Conservation (phyloP, 805 yeast species). For the Kazachstania martiniae region DNA sequence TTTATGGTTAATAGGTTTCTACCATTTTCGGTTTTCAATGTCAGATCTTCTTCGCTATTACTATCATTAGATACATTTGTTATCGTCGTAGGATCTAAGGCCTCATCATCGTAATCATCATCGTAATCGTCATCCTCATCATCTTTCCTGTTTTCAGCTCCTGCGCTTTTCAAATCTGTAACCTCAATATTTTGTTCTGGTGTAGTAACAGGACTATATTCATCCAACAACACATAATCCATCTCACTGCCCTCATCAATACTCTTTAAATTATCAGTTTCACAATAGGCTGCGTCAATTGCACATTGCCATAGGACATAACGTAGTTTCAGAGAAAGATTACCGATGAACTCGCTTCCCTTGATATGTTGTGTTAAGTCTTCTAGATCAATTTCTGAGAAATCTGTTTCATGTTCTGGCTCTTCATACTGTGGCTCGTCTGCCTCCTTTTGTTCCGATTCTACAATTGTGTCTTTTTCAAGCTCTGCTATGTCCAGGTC, state of each 20-base stretch:
- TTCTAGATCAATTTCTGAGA: conserved; percentile 31
- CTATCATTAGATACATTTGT: background rate
- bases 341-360: conserved; percentile 38
- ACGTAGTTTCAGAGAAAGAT: conserved; percentile 53
- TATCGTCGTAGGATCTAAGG: conserved; percentile 5
- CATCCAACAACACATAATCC: conserved; percentile 9
- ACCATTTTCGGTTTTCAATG: conserved; percentile 9
- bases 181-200: background rate
- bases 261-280: background rate
- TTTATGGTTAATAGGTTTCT: conserved; percentile 24
- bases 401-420: no score
- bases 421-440: no score
- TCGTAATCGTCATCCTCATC: conserved; percentile 12
- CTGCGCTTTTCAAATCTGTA: background rate
- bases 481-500: conserved; percentile 5
- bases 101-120: conserved; percentile 9
- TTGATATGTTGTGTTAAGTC: conserved; percentile 32
- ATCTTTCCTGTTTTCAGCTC: background rate
- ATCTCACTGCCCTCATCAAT: background rate
- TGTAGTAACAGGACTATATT: conserved; percentile 1
- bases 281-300: conserved; percentile 15
- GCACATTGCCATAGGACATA: conserved; percentile 64
- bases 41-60: background rate
- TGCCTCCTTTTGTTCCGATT: conserved; percentile 5
- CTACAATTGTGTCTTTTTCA: conserved; percentile 5